phyloP scores from a whole-genome alignment of 2,329 filamentous ascomycete genomes.

The Cladophialophora carrionii region DNA sequence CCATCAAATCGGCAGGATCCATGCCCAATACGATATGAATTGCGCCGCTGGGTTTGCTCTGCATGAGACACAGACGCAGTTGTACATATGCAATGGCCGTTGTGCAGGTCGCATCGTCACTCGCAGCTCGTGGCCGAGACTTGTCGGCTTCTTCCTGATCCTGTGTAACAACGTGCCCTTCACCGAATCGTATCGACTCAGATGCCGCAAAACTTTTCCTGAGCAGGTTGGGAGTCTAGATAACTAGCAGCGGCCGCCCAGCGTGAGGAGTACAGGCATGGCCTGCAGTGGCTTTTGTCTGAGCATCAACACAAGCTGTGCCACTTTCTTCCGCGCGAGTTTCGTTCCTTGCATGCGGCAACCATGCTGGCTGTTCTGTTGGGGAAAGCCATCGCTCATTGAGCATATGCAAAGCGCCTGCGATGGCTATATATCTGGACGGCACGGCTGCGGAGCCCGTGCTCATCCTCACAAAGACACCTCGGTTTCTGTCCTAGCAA shows the following conservation, averaged over 20 bases:
- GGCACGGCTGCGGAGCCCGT: background rate
- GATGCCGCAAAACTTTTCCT: background rate
- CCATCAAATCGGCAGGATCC: background rate
- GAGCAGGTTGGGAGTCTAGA: background rate
- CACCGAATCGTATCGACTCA: background rate
- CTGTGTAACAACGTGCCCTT: background rate
- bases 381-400: background rate
- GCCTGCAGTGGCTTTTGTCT: background rate
- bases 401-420: background rate
- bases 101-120: background rate
- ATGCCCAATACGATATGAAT: background rate
- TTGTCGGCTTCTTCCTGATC: background rate
- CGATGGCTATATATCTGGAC: background rate
- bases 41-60: background rate
- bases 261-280: background rate
- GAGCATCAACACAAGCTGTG: background rate
- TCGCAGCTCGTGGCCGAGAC: background rate
- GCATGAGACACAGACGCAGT: background rate
- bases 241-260: background rate
- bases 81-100: background rate
- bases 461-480: background rate
- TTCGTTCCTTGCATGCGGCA: background rate
- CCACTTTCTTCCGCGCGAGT: background rate
- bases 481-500: background rate
- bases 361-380: background rate